Percentiles rank a stretch among this genome's conserved stretches.
These are phyloP conservation scores for Termitomyces sp. DNA, from an alignment of 768 basidiomycete genomes.

Conservation along the genomic window DNA sequence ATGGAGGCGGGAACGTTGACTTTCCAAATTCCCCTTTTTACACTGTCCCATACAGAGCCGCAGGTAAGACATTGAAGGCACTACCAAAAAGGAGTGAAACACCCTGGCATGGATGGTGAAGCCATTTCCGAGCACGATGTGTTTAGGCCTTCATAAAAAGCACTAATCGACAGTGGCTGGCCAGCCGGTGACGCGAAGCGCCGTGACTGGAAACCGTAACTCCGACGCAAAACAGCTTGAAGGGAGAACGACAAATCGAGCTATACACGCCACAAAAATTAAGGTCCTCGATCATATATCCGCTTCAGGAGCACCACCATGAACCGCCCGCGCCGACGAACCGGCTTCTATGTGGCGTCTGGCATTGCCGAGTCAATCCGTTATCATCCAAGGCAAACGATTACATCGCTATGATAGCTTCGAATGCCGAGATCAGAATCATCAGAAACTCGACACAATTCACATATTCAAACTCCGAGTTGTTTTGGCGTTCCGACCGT, in stretches of 20 bases:
- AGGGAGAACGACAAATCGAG: neutral
- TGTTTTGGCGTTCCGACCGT: neutral
- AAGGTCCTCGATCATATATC: neutral
- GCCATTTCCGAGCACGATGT: neutral
- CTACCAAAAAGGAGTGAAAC: neutral
- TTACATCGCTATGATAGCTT: too few species aligned
- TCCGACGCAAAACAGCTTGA: neutral
- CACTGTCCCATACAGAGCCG: too few species aligned
- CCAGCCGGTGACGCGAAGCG: neutral
- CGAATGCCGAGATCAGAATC: too few species aligned
- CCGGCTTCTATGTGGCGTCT: neutral
- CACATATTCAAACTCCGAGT: neutral
- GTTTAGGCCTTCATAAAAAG: neutral
- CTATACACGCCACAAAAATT: neutral
- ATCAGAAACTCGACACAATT: neutral
- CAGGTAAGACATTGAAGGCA: neutral
- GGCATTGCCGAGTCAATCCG: neutral
- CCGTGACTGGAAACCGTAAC: neutral
- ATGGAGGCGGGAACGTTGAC: too few species aligned
- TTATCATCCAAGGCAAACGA: neutral
- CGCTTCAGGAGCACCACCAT: neutral
- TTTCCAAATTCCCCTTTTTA: neutral
- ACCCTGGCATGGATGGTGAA: neutral
- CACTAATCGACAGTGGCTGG: neutral
- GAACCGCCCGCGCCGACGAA: neutral